Conservation (phyloP, 2,329 filamentous ascomycete genomes). For the Blumeria graminis region DNA sequence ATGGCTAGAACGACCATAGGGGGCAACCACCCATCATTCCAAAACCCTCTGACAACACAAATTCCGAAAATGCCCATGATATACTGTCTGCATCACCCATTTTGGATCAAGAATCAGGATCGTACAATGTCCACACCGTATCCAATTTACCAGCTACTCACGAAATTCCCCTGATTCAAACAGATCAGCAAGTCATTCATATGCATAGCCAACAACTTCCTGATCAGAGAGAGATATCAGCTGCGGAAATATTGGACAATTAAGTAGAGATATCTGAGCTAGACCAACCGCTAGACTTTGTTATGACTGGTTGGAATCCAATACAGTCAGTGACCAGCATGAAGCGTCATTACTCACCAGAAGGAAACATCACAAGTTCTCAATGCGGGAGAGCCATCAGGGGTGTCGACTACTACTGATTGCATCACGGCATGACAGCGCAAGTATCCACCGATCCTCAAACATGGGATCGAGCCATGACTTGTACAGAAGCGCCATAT, state of each 20-base stretch:
- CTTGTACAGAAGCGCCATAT: neutral
- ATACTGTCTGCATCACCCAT: neutral
- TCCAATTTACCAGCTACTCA: neutral
- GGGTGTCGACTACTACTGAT: neutral
- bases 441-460: neutral
- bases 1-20: neutral
- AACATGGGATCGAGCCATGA: neutral
- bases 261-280: neutral
- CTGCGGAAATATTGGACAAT: neutral
- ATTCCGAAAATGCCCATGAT: neutral
- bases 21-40: neutral
- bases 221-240: neutral
- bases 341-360: neutral
- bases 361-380: neutral
- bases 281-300: neutral
- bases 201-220: neutral
- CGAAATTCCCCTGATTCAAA: neutral
- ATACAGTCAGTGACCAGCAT: neutral
- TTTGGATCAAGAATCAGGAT: neutral
- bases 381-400: neutral
- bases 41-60: neutral
- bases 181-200: neutral
- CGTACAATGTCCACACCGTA: neutral
- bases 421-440: neutral
- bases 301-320: neutral